Percentiles rank a stretch among this genome's conserved stretches.
Evolutionary conservation across 2,329 filamentous ascomycete genomes (phyloP).

Genomic region (Elsinoe ampelina): DNA sequence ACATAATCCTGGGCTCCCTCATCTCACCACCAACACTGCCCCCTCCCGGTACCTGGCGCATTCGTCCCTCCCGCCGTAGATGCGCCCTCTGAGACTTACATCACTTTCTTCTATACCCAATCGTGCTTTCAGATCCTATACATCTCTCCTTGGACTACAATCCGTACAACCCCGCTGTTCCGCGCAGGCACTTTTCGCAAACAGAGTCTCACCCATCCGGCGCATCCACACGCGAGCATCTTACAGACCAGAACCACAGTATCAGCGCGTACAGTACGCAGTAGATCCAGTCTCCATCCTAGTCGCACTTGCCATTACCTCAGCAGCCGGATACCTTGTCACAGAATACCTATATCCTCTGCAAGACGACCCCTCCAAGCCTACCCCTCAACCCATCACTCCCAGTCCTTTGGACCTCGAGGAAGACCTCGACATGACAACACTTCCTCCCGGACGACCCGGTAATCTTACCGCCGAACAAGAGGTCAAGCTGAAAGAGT

Average conservation of each 20-base stretch:
- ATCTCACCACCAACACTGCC: not conserved
- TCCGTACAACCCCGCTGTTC: not conserved
- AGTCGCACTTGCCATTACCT: slow-evolving; percentile 26
- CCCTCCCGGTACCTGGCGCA: slow-evolving; percentile 6
- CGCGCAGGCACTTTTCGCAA: not conserved
- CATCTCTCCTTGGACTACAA: not conserved
- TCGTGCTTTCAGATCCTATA: not conserved
- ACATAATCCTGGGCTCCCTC: slow-evolving; percentile 8
- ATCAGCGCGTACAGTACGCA: not conserved
- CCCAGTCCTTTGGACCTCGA: not conserved
- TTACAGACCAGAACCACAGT: not conserved
- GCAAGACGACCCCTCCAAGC: not conserved
- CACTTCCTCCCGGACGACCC: slow-evolving; percentile 58
- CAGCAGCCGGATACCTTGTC: slow-evolving; percentile 26
- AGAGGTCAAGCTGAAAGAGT: slow-evolving; percentile 75
- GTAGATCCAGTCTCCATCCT: slow-evolving; percentile 19
- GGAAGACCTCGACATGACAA: slow-evolving; percentile 22
- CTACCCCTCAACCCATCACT: slow-evolving; percentile 3
- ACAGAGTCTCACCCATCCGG: not conserved
- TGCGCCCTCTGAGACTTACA: slow-evolving; percentile 2
- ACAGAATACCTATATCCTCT: slow-evolving; percentile 14
- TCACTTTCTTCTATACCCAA: not conserved
- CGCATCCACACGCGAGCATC: not conserved
- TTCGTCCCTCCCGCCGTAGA: not conserved
- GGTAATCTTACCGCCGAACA: slow-evolving; percentile 85